These are phyloP conservation scores for Phytophthora melonis DNA, from an alignment of 352 stramenopile species.

Conservation along the genomic window DNA sequence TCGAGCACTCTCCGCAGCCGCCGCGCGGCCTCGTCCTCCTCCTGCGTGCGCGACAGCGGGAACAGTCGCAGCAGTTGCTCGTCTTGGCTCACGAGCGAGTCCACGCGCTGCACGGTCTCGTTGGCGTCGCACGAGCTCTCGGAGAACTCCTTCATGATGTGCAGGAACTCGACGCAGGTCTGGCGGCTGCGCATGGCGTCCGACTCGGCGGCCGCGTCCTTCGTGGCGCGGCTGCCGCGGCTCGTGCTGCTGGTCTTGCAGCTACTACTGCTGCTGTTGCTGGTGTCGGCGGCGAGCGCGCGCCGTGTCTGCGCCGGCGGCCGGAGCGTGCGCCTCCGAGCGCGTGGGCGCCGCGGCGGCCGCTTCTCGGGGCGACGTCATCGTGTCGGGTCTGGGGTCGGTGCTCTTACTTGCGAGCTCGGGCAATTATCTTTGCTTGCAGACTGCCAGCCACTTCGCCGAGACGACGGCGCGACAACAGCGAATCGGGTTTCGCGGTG, in stretches of 20 bases:
- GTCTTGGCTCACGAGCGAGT: slow-evolving; percentile 72
- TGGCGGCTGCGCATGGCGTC: slow-evolving; percentile 53
- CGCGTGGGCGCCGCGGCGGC: slow-evolving; percentile 21
- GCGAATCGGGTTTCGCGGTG: slow-evolving; percentile 9
- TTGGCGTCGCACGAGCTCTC: slow-evolving; percentile 70
- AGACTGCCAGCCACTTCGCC: slow-evolving; percentile 37
- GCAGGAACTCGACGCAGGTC: slow-evolving; percentile 71
- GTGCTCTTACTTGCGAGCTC: slow-evolving; percentile 35
- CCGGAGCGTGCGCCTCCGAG: slow-evolving; percentile 18
- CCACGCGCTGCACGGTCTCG: slow-evolving; percentile 71
- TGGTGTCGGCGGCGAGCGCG: background rate
- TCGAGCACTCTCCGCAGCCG: slow-evolving; percentile 34
- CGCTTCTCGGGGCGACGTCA: slow-evolving; percentile 46
- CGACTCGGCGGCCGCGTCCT: slow-evolving; percentile 28
- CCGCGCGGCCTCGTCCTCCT: slow-evolving; percentile 34
- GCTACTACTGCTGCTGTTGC: background rate
- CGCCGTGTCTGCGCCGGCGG: background rate
- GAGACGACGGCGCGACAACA: slow-evolving; percentile 38
- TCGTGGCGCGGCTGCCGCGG: slow-evolving; percentile 22
- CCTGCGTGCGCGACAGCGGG: slow-evolving; percentile 45
- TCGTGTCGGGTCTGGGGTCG: slow-evolving; percentile 32
- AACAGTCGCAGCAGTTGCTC: slow-evolving; percentile 65
- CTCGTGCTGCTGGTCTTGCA: background rate
- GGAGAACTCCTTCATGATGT: slow-evolving; percentile 83
- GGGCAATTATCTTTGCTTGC: slow-evolving; percentile 50